These are phyloP conservation scores for Pseudozyma thailandica DNA, from an alignment of 1,284 basidiomycete species.

Conservation along the genomic window DNA sequence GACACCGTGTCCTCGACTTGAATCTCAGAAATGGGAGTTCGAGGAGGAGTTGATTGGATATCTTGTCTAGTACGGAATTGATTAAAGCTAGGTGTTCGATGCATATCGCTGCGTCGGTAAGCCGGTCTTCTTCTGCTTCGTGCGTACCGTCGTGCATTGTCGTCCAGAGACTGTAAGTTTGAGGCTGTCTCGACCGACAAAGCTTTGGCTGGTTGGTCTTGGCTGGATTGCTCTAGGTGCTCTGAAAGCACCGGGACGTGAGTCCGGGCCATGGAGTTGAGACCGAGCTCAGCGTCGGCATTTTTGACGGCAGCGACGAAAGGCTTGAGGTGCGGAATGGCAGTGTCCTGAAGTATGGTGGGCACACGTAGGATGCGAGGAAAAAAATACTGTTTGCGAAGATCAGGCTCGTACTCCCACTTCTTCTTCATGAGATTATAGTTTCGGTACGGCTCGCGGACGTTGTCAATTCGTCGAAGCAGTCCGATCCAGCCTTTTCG, in stretches of 20 bases:
- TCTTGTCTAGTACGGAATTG: neutral
- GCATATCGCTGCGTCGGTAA: neutral
- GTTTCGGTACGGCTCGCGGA: slow-evolving; percentile 12
- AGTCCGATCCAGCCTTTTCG: slow-evolving; percentile 19
- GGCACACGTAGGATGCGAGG: slow-evolving; percentile 36
- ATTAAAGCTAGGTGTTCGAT: slow-evolving; percentile 4
- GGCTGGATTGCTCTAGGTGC: slow-evolving; percentile 1
- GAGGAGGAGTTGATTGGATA: neutral
- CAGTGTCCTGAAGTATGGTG: slow-evolving; percentile 17
- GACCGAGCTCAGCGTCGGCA: slow-evolving; percentile 4
- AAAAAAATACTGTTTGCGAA: slow-evolving; percentile 36
- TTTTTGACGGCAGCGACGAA: slow-evolving; percentile 9
- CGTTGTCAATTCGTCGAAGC: slow-evolving; percentile 12
- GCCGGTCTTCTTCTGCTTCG: neutral
- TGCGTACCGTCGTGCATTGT: neutral
- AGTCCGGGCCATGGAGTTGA: slow-evolving; percentile 4
- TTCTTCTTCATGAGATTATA: slow-evolving; percentile 14
- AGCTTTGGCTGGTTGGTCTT: neutral
- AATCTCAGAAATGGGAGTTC: slow-evolving; percentile 2
- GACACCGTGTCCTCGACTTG: neutral
- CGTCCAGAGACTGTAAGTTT: neutral
- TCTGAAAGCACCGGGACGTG: slow-evolving; percentile 5
- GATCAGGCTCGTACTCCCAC: slow-evolving; percentile 34
- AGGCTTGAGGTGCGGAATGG: slow-evolving; percentile 14
- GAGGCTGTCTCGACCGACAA: neutral